Base-by-base conservation (phyloP, 495 filamentous ascomycete genomes). In the Bathelium albidoporum region DNA sequence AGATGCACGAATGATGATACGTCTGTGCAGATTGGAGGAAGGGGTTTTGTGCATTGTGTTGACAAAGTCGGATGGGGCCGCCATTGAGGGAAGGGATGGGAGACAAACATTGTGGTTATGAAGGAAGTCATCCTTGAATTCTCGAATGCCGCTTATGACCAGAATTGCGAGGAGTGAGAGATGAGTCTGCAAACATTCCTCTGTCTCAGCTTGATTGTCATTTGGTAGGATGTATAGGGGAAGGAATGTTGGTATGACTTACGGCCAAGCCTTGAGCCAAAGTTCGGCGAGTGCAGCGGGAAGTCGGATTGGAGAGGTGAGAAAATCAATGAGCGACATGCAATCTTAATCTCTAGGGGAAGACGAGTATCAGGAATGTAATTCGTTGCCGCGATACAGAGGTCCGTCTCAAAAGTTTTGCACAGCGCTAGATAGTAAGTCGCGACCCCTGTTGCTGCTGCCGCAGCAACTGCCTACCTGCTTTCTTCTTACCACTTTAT, bases 81-180 rank as follows among this genome's bases (percentile, higher is more conserved):
- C 29, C 70, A 69, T 63, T 69, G 71, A 62, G 69, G 69, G 63
- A 73, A 75, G 65, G 67, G 63, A 68, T 69, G 61, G 73, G 76
- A 76, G 64, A 86, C 85, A 69, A 82, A 87, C 85, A 87, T 87
- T 73, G 85, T 87, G 66, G 81, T 85, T 74, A 87, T 84, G 76
- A 87, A 84, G 61, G 84, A 85, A 73, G 83, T 77, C 84, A 87
- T 87, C 32, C 61, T 76, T 60, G 20, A 26, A 53, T 11, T 16
- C 45, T 55, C 7, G 16, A 0, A 28, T 10, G 20, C 7, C 24
- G 20, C 49, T 55, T 55, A 55, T 55, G 20, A 28, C 3, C 9
- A 49, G n/a, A 3, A 49, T 20, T 14, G 10, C 5, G 9, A 9
- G 29, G 5, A 2, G 26, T 26, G 22, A 7, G 7, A 16, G 24